Conservation (phyloP, 2,329 filamentous ascomycete species). For the Trematosphaeria pertusa region DNA sequence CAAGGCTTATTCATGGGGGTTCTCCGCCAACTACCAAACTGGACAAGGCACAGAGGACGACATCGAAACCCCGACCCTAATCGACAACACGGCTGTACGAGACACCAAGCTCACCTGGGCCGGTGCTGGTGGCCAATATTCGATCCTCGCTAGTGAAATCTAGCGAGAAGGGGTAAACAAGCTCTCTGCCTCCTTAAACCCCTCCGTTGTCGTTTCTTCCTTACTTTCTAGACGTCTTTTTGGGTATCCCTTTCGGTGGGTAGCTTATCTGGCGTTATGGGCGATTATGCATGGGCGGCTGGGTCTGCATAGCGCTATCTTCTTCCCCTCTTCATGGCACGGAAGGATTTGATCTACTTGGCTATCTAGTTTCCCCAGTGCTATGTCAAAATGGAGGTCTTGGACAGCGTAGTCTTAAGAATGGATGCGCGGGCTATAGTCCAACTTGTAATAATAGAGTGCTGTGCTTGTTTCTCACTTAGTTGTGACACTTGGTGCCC, state of each 20-base stretch:
- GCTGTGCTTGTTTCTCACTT: too few species aligned
- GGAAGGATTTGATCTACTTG: constrained; percentile 6
- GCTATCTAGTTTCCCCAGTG: constrained; percentile 11
- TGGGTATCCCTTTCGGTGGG: constrained; percentile 14
- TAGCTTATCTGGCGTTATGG: constrained; percentile 19
- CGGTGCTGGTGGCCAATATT: constrained; percentile 89
- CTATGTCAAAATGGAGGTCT: constrained; percentile 11
- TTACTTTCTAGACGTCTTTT: constrained; percentile 12
- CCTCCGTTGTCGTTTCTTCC: background rate
- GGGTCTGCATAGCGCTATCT: constrained; percentile 19
- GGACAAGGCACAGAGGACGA: constrained; percentile 81
- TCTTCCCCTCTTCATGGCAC: constrained; percentile 15
- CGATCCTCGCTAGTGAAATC: constrained; percentile 60
- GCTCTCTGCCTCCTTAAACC: background rate
- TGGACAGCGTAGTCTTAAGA: constrained; percentile 2
- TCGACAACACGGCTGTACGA: constrained; percentile 84
- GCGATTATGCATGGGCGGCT: background rate
- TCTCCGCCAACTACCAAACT: constrained; percentile 81
- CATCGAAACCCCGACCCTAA: constrained; percentile 75
- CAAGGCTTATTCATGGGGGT: constrained; percentile 79
- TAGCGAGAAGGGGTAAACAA: too few species aligned
- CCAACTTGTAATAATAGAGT: constrained; percentile 28
- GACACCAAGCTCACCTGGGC: constrained; percentile 77
- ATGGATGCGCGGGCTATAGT: background rate
- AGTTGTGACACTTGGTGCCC: too few species aligned